Evolutionary conservation across 108 stramenopile genomes (phyloP), one percentile per base, ranked within the genome.

Genomic region (Cyclotella baltica): DNA sequence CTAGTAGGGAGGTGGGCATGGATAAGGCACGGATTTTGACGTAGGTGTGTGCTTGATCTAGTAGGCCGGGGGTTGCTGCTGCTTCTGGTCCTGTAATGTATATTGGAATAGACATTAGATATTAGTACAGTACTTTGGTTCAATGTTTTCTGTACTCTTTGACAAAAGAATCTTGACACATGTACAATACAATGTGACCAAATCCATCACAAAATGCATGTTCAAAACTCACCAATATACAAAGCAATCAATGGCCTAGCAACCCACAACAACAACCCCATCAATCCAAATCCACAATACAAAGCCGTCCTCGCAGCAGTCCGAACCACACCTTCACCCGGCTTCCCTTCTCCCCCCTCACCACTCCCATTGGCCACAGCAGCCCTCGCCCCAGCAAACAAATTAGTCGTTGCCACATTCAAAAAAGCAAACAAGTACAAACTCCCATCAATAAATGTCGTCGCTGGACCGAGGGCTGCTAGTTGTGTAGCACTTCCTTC

Each of bases 371-470:
- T 80, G 47, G 31, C 15, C 35, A 47, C 48, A 83, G 33, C 73
- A 51, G 94, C 92, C 68, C 88, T 61, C 18, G 92, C 92, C 61
- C 85, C 81, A 3, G 95, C 89, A 70, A 90, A 96, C 38, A 96
- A 61, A 75, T 96, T 96, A 36, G 95, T 96, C 10, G 95, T 92
- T 0, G 95, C 95, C 36, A 96, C 92, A 77, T 96, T 96, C 53
- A 96, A 57, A 75, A 96, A 96, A 0, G 92, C 90, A 80, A 93
- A 96, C 20, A 93, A 68, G 65, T 92, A 96, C 64, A 89, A 88
- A 13, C 92, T 89, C 20, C 95, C 95, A 62, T 96, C 95, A 48
- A 93, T 88, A 63, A 96, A 92, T 10, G 95, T 93, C 18, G 92
- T 93, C 66, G 92, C 93, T 4, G 95, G 95, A 0, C 89, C 89